A percentile compares a stretch with the other conserved stretches of the same genome.
phyloP scores from a whole-genome alignment of 163 green algal species.

The Prototheca wickerhamii region DNA sequence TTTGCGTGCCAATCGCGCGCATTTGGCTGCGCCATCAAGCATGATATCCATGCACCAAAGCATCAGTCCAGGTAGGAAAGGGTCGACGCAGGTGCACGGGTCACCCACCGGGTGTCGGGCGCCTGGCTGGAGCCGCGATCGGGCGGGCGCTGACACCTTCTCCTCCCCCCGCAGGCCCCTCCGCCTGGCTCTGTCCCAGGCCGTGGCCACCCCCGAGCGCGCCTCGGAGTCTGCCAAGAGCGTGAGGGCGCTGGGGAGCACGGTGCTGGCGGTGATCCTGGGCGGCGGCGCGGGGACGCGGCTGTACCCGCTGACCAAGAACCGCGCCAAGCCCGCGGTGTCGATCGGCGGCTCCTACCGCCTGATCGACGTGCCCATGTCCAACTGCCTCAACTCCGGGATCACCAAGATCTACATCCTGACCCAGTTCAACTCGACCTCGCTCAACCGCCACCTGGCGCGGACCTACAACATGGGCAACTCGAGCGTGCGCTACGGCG shows the following conservation, averaged over 20 bases:
- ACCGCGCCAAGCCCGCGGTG: conserved; percentile 89
- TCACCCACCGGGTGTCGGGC: too few species aligned
- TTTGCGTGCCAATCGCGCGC: too few species aligned
- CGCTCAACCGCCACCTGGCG: conserved; percentile 89
- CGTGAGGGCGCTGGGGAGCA: background rate
- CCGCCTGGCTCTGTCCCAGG: background rate
- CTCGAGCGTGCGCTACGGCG: conserved; percentile 49
- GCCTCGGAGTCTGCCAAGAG: background rate
- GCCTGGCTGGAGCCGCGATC: background rate
- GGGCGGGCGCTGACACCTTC: background rate
- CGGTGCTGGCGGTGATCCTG: conserved; percentile 74
- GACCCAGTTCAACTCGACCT: conserved; percentile 97
- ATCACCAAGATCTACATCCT: conserved; percentile 98
- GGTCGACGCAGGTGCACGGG: too few species aligned
- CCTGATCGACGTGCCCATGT: conserved; percentile 97
- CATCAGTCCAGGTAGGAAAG: too few species aligned
- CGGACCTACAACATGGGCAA: conserved; percentile 73
- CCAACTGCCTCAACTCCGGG: conserved; percentile 98
- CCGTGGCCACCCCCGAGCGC: background rate
- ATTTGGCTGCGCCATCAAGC: too few species aligned
- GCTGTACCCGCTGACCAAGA: conserved; percentile 97
- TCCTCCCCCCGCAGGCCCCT: background rate
- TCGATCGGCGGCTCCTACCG: conserved; percentile 84
- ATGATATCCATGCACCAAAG: too few species aligned
- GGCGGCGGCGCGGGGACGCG: conserved; percentile 89